These are phyloP conservation scores for Globisporangium yorkense DNA, from an alignment of 352 stramenopile species.

Conservation along the genomic window DNA sequence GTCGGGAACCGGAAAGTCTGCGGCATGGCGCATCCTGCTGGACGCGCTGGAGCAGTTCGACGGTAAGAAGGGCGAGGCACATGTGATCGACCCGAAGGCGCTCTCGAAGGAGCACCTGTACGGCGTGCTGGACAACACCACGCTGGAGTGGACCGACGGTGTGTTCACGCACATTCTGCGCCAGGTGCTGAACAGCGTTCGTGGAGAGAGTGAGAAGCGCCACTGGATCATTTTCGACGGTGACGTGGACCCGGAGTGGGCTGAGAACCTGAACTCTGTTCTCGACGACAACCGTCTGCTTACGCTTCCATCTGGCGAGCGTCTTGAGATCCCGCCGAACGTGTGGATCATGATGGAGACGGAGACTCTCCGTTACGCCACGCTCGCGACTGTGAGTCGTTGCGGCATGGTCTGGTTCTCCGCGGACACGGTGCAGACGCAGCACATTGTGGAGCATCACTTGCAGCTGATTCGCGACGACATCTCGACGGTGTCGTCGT, in stretches of 20 bases:
- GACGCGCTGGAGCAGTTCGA: slow-evolving; percentile 93
- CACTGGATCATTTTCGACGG: slow-evolving; percentile 99
- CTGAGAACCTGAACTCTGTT: slow-evolving; percentile 99
- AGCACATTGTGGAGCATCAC: slow-evolving; percentile 89
- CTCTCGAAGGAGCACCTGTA: slow-evolving; percentile 98
- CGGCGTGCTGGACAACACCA: slow-evolving; percentile 98
- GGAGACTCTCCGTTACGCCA: slow-evolving; percentile 97
- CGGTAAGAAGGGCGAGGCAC: slow-evolving; percentile 94
- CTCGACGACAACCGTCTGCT: slow-evolving; percentile 99
- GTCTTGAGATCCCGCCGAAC: slow-evolving; percentile 96
- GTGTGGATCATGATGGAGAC: slow-evolving; percentile 99
- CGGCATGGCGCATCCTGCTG: slow-evolving; percentile 92
- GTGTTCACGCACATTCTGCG: slow-evolving; percentile 98
- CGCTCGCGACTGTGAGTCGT: slow-evolving; percentile 98
- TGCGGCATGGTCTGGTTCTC: slow-evolving; percentile 99
- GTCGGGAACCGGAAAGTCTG: slow-evolving; percentile 95
- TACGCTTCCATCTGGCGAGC: slow-evolving; percentile 98
- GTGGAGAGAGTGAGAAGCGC: slow-evolving; percentile 93
- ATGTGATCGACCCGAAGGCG: slow-evolving; percentile 99
- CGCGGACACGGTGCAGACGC: slow-evolving; percentile 91
- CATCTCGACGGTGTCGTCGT: slow-evolving; percentile 52
- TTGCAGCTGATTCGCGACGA: slow-evolving; percentile 68
- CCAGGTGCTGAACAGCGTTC: slow-evolving; percentile 96
- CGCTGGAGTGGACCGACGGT: slow-evolving; percentile 99
- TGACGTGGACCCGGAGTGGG: slow-evolving; percentile 99